Conservation (phyloP, 306 rosid genomes). For the Cyamopsis tetragonoloba region DNA sequence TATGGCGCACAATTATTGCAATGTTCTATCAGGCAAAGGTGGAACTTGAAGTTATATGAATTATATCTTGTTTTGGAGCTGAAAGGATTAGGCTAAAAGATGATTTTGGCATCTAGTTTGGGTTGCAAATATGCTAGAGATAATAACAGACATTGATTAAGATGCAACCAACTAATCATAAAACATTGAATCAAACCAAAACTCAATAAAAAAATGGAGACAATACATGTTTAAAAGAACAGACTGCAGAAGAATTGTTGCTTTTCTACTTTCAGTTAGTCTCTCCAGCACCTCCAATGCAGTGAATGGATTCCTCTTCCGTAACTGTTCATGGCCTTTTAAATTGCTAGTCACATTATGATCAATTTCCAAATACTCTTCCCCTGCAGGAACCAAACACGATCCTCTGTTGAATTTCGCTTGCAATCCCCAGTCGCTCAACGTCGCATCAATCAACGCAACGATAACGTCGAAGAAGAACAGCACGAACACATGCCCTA, state of each 20-base stretch:
- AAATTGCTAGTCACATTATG: conserved; percentile 19
- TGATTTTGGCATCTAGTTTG: neutral
- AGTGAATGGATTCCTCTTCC: conserved; percentile 49
- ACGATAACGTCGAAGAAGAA: conserved; percentile 45
- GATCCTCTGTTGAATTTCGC: conserved; percentile 33
- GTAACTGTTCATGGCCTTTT: conserved; percentile 38
- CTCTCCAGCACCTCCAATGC: conserved; percentile 66
- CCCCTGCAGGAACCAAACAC: conserved; percentile 28
- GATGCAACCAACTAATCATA: conserved; percentile 7
- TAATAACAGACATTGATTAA: neutral
- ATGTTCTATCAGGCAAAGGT: neutral
- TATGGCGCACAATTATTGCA: neutral
- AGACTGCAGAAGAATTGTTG: conserved; percentile 59
- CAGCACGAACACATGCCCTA: conserved; percentile 59
- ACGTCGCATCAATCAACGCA: conserved; percentile 51
- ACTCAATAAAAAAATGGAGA: conserved; percentile 3
- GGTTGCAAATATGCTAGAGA: neutral
- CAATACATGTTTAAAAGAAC: conserved; percentile 66
- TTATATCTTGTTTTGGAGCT: neutral
- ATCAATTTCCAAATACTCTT: conserved; percentile 44
- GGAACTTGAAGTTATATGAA: neutral
- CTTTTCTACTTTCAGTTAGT: conserved; percentile 58
- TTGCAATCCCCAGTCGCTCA: conserved; percentile 58
- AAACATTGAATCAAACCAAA: conserved; percentile 12
- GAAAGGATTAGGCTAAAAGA: conserved; percentile 1